Percentiles rank a stretch among this genome's conserved stretches.
phyloP scores from a whole-genome alignment of 495 filamentous ascomycete species.

The Podospora pseudopauciseta region DNA sequence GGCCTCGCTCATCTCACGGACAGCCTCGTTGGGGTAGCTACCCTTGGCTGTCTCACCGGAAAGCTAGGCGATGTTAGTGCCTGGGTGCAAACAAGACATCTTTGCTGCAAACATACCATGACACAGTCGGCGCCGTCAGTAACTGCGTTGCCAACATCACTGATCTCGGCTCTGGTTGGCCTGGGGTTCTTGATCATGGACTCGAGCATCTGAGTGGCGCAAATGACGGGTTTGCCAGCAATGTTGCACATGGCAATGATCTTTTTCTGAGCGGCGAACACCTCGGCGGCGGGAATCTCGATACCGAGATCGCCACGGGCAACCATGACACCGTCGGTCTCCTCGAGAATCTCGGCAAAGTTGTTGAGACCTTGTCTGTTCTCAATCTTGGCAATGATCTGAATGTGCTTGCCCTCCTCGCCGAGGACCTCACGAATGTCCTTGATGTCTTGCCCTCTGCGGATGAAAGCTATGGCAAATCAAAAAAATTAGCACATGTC shows the following conservation, averaged over 20 bases:
- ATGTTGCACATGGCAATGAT: conserved; percentile 99
- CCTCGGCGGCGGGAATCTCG: conserved; percentile 96
- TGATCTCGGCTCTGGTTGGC: conserved; percentile 95
- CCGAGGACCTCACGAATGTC: conserved; percentile 89
- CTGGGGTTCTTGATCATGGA: conserved; percentile 99
- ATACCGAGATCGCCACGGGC: conserved; percentile 98
- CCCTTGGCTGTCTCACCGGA: conserved; percentile 99
- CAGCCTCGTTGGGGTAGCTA: conserved; percentile 85
- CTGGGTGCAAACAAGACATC: no score
- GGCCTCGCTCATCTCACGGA: conserved; percentile 96
- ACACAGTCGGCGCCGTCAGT: conserved; percentile 98
- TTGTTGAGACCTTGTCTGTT: conserved; percentile 98
- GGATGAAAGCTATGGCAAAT: conserved; percentile 67
- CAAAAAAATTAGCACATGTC: conserved; percentile 3
- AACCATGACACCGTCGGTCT: conserved; percentile 99
- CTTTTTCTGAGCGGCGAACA: conserved; percentile 99
- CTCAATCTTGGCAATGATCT: conserved; percentile 99
- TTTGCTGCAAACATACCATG: conserved; percentile 53
- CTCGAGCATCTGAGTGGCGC: conserved; percentile 75
- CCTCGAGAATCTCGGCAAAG: conserved; percentile 93
- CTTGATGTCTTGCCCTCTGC: conserved; percentile 83
- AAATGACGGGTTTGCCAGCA: conserved; percentile 96
- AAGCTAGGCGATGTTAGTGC: conserved; percentile 38
- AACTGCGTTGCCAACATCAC: conserved; percentile 96
- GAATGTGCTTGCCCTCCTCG: conserved; percentile 89